A percentile compares a stretch with the other conserved stretches of the same genome.
Conservation (phyloP, 768 basidiomycete genomes). For the Tricholoma bakamatsutake region DNA sequence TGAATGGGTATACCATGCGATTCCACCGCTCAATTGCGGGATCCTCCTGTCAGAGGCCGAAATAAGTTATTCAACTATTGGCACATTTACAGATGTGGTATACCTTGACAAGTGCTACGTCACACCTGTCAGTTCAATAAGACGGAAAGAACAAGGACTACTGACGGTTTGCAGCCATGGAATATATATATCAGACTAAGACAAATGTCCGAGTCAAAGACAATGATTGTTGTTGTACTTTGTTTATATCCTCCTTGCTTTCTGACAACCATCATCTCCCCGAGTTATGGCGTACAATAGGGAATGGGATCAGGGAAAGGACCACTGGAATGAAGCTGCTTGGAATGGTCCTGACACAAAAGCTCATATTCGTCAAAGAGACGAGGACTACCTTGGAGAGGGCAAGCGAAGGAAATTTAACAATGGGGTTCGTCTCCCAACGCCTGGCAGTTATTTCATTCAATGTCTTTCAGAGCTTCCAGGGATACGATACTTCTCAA, state of each 20-base stretch:
- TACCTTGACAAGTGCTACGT: slow-evolving; percentile 56
- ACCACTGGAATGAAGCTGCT: slow-evolving; percentile 43
- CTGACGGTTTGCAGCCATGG: slow-evolving; percentile 63
- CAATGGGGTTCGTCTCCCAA: slow-evolving; percentile 50
- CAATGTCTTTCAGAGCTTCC: slow-evolving; percentile 15
- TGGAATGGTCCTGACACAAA: slow-evolving; percentile 36
- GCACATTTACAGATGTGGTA: not conserved
- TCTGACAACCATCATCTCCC: slow-evolving; percentile 21
- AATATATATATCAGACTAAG: slow-evolving; percentile 15
- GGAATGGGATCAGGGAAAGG: slow-evolving; percentile 85
- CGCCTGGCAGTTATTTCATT: not conserved
- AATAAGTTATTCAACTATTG: not conserved
- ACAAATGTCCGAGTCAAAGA: too few relatives aligned
- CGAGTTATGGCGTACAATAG: slow-evolving; percentile 66
- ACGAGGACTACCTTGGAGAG: slow-evolving; percentile 64
- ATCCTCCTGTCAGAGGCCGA: slow-evolving; percentile 31
- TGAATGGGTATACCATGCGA: slow-evolving; percentile 33
- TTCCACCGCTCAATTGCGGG: slow-evolving; percentile 57
- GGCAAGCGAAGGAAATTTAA: slow-evolving; percentile 79
- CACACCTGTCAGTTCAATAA: slow-evolving; percentile 10
- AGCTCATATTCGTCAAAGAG: slow-evolving; percentile 47
- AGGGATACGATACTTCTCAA: slow-evolving; percentile 50
- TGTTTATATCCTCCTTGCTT: slow-evolving; percentile 35
- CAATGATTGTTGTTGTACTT: slow-evolving; percentile 21
- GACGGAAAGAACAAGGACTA: slow-evolving; percentile 2